These are phyloP conservation scores for Bacidia gigantensis DNA, from an alignment of 495 filamentous ascomycete species.

Conservation along the genomic window DNA sequence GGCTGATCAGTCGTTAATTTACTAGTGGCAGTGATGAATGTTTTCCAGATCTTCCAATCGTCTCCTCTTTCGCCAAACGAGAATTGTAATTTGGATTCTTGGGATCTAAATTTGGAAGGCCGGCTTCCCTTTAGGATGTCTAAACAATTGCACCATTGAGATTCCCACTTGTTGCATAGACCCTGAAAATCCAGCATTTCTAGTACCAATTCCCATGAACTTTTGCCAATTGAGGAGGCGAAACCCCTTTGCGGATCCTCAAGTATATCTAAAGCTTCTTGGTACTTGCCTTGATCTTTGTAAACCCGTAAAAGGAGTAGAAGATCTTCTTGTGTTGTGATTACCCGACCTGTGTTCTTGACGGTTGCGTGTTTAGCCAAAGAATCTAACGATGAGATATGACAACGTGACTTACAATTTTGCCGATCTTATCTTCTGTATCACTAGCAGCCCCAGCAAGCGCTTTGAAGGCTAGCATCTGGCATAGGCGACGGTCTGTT, in stretches of 20 bases:
- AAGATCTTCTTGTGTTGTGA: constrained; percentile 42
- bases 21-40: constrained; percentile 21
- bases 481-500: constrained; percentile 40
- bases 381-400: background rate
- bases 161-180: constrained; percentile 33
- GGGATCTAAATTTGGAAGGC: constrained; percentile 10
- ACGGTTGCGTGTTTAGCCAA: background rate
- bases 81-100: background rate
- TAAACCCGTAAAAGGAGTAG: constrained; percentile 40
- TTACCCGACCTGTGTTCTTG: constrained; percentile 31
- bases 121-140: constrained; percentile 25
- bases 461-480: constrained; percentile 45
- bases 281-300: constrained; percentile 29
- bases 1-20: background rate
- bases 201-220: constrained; percentile 37
- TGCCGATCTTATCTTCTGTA: constrained; percentile 21
- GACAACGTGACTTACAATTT: background rate
- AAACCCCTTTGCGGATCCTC: constrained; percentile 37
- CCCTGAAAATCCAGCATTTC: constrained; percentile 33
- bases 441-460: constrained; percentile 41
- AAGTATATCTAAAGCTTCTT: constrained; percentile 38
- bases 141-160: constrained; percentile 31
- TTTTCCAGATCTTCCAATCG: constrained; percentile 46
- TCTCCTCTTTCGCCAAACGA: constrained; percentile 26
- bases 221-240: constrained; percentile 35